Evolutionary conservation across 176 grass and related monocot genomes (phyloP).

Genomic region (Areca catechu): DNA sequence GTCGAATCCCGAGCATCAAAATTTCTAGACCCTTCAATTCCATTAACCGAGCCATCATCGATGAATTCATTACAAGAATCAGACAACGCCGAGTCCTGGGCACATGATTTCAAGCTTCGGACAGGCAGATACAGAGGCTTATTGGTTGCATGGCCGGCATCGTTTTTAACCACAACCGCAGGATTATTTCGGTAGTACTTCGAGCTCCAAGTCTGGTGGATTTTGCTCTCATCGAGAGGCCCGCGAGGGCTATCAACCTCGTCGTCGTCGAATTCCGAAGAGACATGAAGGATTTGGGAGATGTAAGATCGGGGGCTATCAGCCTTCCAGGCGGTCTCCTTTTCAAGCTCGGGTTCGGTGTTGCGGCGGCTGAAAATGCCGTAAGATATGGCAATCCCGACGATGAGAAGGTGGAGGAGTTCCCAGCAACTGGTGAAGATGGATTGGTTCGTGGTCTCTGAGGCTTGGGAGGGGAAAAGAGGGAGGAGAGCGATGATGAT

Average conservation of each 20-base stretch:
- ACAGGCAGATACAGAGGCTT: slow-evolving; percentile 48
- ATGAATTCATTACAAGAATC: too few species aligned
- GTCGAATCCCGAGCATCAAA: background rate
- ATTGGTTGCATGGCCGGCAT: background rate
- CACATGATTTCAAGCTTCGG: slow-evolving; percentile 37
- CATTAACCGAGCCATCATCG: slow-evolving; percentile 6
- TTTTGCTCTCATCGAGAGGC: slow-evolving; percentile 3
- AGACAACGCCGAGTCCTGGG: slow-evolving; percentile 2
- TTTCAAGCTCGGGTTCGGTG: slow-evolving; percentile 10
- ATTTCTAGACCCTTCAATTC: background rate
- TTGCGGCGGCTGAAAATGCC: slow-evolving; percentile 86
- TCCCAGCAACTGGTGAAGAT: slow-evolving; percentile 73
- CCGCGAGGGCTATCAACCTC: slow-evolving; percentile 11
- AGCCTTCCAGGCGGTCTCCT: slow-evolving; percentile 22
- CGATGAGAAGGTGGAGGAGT: slow-evolving; percentile 74
- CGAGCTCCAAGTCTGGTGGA: slow-evolving; percentile 59
- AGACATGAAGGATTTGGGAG: slow-evolving; percentile 50
- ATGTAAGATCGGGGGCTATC: slow-evolving; percentile 40
- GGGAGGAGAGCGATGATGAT: slow-evolving; percentile 50
- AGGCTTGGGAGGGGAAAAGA: slow-evolving; percentile 45
- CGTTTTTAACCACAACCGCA: slow-evolving; percentile 26
- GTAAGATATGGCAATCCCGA: slow-evolving; percentile 81
- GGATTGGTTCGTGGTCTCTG: slow-evolving; percentile 32
- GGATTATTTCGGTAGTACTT: slow-evolving; percentile 31
- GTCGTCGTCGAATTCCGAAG: slow-evolving; percentile 38